These are phyloP conservation scores for Pseudozyma thailandica DNA, from an alignment of 1,284 basidiomycete genomes.

Conservation along the genomic window DNA sequence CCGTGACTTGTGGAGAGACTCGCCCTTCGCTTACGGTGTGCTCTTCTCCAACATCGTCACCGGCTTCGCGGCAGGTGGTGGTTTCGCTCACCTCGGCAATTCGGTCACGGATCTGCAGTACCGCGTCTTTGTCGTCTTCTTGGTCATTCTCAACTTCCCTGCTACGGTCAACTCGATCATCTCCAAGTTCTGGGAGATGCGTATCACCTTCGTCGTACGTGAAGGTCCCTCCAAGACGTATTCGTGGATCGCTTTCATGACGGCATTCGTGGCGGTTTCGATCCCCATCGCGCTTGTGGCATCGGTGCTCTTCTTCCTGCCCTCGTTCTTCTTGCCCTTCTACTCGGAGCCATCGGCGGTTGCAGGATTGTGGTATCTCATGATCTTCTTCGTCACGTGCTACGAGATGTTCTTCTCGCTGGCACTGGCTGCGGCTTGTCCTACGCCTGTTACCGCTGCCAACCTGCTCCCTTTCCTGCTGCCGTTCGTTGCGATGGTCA, in stretches of 20 bases:
- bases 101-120: conserved; percentile 40
- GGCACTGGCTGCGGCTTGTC: conserved; percentile 59
- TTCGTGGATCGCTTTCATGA: conserved; percentile 52
- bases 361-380: conserved; percentile 61
- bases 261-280: conserved; percentile 49
- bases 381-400: conserved; percentile 54
- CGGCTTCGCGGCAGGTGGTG: conserved; percentile 59
- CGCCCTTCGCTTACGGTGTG: conserved; percentile 82
- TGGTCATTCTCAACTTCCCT: conserved; percentile 55
- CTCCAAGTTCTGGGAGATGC: conserved; percentile 56
- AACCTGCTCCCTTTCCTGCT: conserved; percentile 65
- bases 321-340: conserved; percentile 61
- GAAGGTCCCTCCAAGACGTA: conserved; percentile 57
- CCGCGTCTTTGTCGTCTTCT: conserved; percentile 42
- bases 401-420: conserved; percentile 62
- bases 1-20: conserved; percentile 74
- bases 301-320: conserved; percentile 64
- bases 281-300: conserved; percentile 57
- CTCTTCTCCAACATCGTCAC: conserved; percentile 70
- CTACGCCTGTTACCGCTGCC: conserved; percentile 61
- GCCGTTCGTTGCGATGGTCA: conserved; percentile 68
- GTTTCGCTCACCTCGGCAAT: conserved; percentile 44
- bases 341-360: conserved; percentile 40
- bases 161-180: conserved; percentile 57
- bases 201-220: conserved; percentile 53